Percentiles rank a stretch among this genome's conserved stretches.
phyloP scores from a whole-genome alignment of 2,329 filamentous ascomycete species.

The Paecilomyces variotii region DNA sequence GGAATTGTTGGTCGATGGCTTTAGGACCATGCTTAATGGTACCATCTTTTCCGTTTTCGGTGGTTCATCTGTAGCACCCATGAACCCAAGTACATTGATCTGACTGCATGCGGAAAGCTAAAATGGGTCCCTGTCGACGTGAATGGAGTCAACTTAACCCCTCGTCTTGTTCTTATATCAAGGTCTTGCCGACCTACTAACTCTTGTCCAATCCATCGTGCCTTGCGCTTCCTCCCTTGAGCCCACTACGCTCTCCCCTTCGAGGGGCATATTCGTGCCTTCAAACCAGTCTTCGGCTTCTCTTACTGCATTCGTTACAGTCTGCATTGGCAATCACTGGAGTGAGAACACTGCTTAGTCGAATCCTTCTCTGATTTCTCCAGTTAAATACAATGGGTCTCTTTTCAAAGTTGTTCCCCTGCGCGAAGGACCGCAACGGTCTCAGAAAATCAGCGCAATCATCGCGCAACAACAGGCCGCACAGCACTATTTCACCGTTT shows the following conservation, averaged over 20 bases:
- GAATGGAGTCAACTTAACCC: not conserved
- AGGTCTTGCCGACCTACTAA: not conserved
- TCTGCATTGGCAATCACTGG: not conserved
- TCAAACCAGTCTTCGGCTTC: not conserved
- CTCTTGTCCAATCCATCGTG: not conserved
- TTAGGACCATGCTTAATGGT: not conserved
- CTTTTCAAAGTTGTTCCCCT: not conserved
- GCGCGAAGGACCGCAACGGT: not conserved
- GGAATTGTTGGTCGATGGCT: not conserved
- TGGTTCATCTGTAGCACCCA: not conserved
- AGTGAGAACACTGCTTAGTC: not conserved
- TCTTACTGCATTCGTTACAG: not conserved
- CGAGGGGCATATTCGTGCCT: not conserved
- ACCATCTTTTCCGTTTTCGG: not conserved
- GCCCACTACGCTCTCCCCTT: not conserved
- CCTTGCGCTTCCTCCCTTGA: not conserved
- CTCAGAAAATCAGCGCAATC: not conserved
- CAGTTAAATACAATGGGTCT: not conserved
- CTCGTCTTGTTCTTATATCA: not conserved
- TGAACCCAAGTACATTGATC: too few species aligned
- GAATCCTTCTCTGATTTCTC: not conserved
- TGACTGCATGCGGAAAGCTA: not conserved
- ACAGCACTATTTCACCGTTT: not conserved
- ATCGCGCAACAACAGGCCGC: not conserved
- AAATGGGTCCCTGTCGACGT: not conserved